Base-by-base conservation (phyloP, 768 basidiomycete genomes). In the Hericium rajendrae region DNA sequence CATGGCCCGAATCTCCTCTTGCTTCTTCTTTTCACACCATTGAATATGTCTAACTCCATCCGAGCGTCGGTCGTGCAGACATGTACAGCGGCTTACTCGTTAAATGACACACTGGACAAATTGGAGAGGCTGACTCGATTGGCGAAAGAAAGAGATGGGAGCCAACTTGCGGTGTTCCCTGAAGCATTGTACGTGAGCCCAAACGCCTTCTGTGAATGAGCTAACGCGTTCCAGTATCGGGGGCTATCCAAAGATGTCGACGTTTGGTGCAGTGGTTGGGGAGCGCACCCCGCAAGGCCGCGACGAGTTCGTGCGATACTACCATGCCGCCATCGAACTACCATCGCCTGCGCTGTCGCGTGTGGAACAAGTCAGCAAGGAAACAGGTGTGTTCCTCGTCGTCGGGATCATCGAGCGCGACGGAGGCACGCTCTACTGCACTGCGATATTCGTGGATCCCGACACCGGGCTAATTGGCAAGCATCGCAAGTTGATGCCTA, bases 401-500 rank as follows among this genome's bases (percentile, higher is more conserved):
- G 73, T 81, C 26, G 84, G 84, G 1, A 73, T 83, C 15, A 76
- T 86, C 52, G 84, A 85, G 63, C 74, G 76, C 13, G 80, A 78
- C 16, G 73, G 74, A 9, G 83, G 83, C 3, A 83, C 83, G 1
- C 68, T 85, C 16, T 85, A 83, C 60, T 86, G 84, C 66, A 80
- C 81, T 0, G 78, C 67, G 9, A 70, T 83, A 18, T 84, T 83
- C 65, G 73, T 84, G 22, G 76, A 80, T 61, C 81, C 83, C 0
- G 58, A 61, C 16, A 12, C 18, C 13, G 55, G 83, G 1, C 72
- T 76, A 26, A 65, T 84, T n/a, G 81, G 73, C 39, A 84, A 84
- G 65, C 81, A 85, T 64, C 75, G 85, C 15, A 86, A 86, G 70
- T 64, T 86, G 22, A 70, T 82, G 62, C 85, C 85, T 2, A 86